phyloP scores from a whole-genome alignment of 805 yeast genomes.

The Suhomyces xylopsoci region DNA sequence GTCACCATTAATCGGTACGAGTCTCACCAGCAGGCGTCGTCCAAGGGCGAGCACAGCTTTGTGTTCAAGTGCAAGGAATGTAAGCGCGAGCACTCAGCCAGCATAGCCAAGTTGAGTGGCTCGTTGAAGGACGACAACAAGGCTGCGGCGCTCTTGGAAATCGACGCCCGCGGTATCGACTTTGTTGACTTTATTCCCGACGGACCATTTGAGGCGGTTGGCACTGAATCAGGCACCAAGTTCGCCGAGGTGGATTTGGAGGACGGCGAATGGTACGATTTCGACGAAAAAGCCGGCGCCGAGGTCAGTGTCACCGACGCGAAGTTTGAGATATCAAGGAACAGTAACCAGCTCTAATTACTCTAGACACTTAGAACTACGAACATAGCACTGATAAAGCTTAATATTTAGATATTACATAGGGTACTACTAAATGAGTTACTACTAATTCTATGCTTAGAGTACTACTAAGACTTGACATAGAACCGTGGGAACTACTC shows the following conservation, averaged over 20 bases:
- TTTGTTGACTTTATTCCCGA: constrained; percentile 64
- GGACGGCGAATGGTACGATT: constrained; percentile 92
- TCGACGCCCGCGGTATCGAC: constrained; percentile 87
- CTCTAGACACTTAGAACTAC: too few relatives aligned
- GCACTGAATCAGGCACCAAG: constrained; percentile 47
- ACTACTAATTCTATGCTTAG: too few relatives aligned
- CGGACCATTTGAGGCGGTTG: constrained; percentile 57
- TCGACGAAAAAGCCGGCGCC: constrained; percentile 76
- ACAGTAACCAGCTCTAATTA: too few relatives aligned
- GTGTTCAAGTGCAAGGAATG: constrained; percentile 75
- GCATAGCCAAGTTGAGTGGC: constrained; percentile 30
- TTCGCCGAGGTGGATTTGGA: constrained; percentile 67
- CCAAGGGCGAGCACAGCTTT: constrained; percentile 82
- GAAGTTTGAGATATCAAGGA: constrained; percentile 52
- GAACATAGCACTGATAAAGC: too few relatives aligned
- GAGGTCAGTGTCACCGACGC: constrained; percentile 81
- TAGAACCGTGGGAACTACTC: too few relatives aligned
- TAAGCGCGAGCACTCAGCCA: constrained; percentile 39
- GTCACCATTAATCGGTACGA: constrained; percentile 68
- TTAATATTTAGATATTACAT: too few relatives aligned
- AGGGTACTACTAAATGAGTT: too few relatives aligned
- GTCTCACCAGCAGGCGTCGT: constrained; percentile 59
- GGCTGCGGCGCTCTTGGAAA: constrained; percentile 51
- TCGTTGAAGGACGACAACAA: constrained; percentile 40
- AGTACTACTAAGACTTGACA: too few relatives aligned